These are phyloP conservation scores for Apium graveolens DNA, from an alignment of 129 eudicot species.

Conservation along the genomic window DNA sequence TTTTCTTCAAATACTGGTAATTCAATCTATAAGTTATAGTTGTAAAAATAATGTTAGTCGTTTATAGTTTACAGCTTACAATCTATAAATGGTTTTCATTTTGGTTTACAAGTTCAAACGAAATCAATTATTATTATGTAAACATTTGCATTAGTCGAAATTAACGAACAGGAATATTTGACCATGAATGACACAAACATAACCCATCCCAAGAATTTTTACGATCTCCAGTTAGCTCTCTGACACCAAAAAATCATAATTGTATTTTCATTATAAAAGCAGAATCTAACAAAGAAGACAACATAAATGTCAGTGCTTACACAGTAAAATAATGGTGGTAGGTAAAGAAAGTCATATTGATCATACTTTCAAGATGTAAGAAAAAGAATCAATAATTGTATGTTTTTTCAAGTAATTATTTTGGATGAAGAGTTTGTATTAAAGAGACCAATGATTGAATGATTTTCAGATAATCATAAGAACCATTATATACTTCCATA, in stretches of 20 bases:
- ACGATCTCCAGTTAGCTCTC: not conserved
- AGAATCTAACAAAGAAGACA: not conserved
- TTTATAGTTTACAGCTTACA: no score
- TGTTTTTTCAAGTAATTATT: not conserved
- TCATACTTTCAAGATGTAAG: not conserved
- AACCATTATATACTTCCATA: not conserved
- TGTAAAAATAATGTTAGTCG: no score
- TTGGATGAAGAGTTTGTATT: not conserved
- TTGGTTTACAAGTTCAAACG: no score
- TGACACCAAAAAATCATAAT: no score
- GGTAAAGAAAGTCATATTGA: not conserved
- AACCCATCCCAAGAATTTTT: not conserved
- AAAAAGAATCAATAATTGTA: not conserved
- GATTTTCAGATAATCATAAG: not conserved
- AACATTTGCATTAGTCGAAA: not conserved
- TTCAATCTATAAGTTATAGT: not conserved
- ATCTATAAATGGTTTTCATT: no score
- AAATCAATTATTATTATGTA: not conserved
- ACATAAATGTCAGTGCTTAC: not conserved
- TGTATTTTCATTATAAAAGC: not conserved
- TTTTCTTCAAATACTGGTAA: conserved; percentile 2
- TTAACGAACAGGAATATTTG: no score
- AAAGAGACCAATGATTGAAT: not conserved
- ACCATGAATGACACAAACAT: no score
- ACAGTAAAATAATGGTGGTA: not conserved